phyloP scores from a whole-genome alignment of 257 asterid species.

The Echites panduratus region DNA sequence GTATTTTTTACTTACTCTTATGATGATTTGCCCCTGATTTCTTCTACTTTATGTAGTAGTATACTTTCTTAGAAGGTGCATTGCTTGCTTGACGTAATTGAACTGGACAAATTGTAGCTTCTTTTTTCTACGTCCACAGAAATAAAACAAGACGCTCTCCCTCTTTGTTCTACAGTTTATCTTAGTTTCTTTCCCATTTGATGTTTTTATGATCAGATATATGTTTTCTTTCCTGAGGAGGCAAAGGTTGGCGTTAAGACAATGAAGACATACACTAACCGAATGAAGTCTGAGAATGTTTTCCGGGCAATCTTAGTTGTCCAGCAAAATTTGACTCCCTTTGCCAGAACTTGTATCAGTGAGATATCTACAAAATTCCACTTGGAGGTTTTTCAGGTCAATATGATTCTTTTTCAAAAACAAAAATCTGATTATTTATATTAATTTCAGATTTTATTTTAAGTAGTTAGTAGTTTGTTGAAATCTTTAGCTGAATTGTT shows the following conservation, averaged over 20 bases:
- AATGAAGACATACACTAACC: conserved; percentile 58
- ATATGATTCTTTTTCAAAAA: not conserved
- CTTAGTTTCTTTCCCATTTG: not conserved
- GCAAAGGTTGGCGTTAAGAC: conserved; percentile 71
- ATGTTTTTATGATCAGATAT: conserved; percentile 41
- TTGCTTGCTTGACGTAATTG: not conserved
- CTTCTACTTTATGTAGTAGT: not conserved
- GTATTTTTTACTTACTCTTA: too few relatives aligned
- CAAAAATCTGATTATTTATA: not conserved
- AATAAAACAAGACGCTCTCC: not conserved
- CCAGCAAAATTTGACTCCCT: conserved; percentile 71
- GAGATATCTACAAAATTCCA: conserved; percentile 75
- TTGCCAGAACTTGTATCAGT: conserved; percentile 53
- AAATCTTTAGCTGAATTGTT: not conserved
- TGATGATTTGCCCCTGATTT: too few relatives aligned
- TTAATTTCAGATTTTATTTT: not conserved
- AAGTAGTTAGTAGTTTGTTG: not conserved
- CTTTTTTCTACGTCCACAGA: not conserved
- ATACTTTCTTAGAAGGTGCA: not conserved
- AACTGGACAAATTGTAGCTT: not conserved
- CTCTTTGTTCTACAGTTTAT: conserved; percentile 5
- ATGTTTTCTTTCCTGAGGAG: conserved; percentile 79
- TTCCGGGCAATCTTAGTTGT: conserved; percentile 64
- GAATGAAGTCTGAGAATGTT: conserved; percentile 68
- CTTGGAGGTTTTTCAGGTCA: conserved; percentile 78